Conservation (phyloP, 108 stramenopile species). For the Skeletonema potamos region DNA sequence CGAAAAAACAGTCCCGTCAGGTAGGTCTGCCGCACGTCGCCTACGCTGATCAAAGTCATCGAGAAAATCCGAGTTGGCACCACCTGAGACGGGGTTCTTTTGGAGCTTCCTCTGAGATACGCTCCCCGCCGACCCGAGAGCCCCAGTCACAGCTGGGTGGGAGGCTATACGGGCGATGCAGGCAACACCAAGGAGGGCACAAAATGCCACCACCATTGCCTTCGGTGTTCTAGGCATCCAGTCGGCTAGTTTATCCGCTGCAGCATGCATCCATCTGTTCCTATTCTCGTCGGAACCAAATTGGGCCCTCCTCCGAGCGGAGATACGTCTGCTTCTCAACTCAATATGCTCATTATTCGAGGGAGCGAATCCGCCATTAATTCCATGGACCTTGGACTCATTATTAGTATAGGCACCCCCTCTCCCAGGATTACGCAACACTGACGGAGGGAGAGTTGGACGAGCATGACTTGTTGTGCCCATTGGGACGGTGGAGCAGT, state of each 20-base stretch:
- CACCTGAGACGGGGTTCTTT: neutral
- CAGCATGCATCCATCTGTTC: neutral
- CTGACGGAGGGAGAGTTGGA: constrained; percentile 2
- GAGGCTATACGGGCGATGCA: neutral
- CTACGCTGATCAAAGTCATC: constrained; percentile 32
- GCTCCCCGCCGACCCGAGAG: neutral
- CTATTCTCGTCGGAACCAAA: neutral
- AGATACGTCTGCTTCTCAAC: neutral
- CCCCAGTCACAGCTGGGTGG: neutral
- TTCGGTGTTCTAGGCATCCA: constrained; percentile 2
- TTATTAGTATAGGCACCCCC: neutral
- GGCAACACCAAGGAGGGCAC: neutral
- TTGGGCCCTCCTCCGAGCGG: neutral
- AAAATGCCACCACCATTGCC: neutral
- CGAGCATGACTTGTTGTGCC: neutral
- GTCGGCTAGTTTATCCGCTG: neutral
- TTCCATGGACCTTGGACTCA: neutral
- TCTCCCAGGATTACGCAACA: constrained; percentile 2
- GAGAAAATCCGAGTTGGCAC: neutral
- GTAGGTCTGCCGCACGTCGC: constrained; percentile 28
- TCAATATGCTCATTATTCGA: constrained; percentile 2
- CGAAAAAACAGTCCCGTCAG: constrained; percentile 19
- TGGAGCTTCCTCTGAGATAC: neutral
- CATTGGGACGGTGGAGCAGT: neutral
- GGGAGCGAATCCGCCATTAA: neutral